Evolutionary conservation across 2,329 filamentous ascomycete genomes (phyloP).

Genomic region (Fusarium buharicum): DNA sequence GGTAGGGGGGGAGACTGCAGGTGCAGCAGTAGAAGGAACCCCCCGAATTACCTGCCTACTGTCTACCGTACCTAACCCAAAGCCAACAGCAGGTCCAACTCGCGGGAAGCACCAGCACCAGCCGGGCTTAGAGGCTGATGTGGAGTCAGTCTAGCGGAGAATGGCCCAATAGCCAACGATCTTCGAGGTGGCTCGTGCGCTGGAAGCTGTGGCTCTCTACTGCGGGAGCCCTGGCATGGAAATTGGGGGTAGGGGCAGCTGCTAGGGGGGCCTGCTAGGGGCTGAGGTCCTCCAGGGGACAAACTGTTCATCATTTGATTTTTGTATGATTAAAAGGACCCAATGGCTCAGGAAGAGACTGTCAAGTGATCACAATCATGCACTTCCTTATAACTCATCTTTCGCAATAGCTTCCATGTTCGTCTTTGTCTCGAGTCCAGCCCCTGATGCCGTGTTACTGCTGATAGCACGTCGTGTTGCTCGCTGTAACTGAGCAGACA

Average conservation of each 20-base stretch:
- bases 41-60: constrained; percentile 16
- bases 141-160: constrained; percentile 14
- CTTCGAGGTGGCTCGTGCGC: constrained; percentile 39
- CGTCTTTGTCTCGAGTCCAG: background rate
- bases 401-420: no score
- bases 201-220: constrained; percentile 31
- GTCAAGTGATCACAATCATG: background rate
- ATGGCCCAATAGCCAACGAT: constrained; percentile 21
- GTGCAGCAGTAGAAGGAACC: constrained; percentile 42
- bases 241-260: constrained; percentile 39
- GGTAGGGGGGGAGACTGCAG: constrained; percentile 44
- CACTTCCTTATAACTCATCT: background rate
- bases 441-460: constrained; percentile 16
- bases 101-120: constrained; percentile 26
- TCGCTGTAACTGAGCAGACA: constrained; percentile 10
- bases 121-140: constrained; percentile 30
- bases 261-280: constrained; percentile 40
- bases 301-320: constrained; percentile 11
- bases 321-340: constrained; percentile 3
- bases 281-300: constrained; percentile 22
- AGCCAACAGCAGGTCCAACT: constrained; percentile 32
- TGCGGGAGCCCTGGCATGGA: constrained; percentile 46
- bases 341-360: constrained; percentile 3
- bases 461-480: constrained; percentile 16
- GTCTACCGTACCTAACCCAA: constrained; percentile 19